Conservation (phyloP, 495 filamentous ascomycete genomes). For the Penicillium tannophilum region DNA sequence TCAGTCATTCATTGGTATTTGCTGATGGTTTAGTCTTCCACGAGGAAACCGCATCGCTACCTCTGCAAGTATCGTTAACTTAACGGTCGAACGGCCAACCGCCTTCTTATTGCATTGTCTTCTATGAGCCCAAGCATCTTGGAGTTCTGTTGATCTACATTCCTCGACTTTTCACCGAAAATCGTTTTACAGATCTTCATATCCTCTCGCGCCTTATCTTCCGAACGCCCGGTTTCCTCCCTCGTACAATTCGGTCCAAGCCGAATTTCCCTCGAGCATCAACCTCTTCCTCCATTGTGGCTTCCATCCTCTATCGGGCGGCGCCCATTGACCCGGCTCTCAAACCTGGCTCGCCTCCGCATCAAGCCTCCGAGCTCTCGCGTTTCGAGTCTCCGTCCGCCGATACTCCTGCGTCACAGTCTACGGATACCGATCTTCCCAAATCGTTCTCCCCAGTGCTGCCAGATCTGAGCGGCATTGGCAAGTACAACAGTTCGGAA, state of each 20-base stretch:
- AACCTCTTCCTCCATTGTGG: constrained; percentile 49
- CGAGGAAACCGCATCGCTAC: background rate
- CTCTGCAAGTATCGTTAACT: background rate
- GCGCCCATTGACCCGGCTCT: constrained; percentile 60
- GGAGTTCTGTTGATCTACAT: background rate
- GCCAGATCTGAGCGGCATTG: constrained; percentile 26
- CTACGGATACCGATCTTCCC: constrained; percentile 18
- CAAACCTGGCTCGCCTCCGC: constrained; percentile 46
- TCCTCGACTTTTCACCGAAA: background rate
- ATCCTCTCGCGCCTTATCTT: background rate
- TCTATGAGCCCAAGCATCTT: background rate
- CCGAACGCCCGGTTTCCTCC: constrained; percentile 5
- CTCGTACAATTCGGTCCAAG: constrained; percentile 38
- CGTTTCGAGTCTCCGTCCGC: constrained; percentile 31
- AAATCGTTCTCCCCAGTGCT: constrained; percentile 23
- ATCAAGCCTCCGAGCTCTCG: constrained; percentile 40
- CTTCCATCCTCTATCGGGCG: constrained; percentile 55
- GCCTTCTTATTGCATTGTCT: background rate
- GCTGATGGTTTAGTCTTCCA: constrained; percentile 1
- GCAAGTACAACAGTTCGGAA: constrained; percentile 21
- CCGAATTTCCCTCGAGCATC: constrained; percentile 42
- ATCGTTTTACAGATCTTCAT: background rate
- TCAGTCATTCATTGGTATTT: constrained; percentile 12
- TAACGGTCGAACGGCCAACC: background rate
- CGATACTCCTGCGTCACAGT: constrained; percentile 24